Evolutionary conservation across 169 alveolate species (phyloP).

Genomic region (Cryptosporidium muris): DNA sequence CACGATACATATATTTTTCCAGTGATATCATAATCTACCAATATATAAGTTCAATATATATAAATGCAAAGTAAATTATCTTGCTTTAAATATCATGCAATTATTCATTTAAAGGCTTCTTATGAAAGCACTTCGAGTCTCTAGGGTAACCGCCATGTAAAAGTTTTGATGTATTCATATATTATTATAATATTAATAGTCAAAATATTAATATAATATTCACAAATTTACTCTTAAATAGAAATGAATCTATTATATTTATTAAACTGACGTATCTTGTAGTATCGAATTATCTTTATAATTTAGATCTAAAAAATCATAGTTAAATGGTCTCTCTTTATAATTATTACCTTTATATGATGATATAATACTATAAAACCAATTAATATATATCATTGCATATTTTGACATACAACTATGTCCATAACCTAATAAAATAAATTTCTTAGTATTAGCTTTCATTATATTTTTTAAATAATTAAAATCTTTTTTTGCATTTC

Average conservation of each 20-base stretch:
- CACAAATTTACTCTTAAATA: background rate
- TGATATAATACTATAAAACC: conserved; percentile 44
- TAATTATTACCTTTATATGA: conserved; percentile 1
- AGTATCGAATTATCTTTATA: background rate
- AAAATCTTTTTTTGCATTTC: conserved; percentile 38
- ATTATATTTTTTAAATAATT: conserved; percentile 2
- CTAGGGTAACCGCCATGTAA: background rate
- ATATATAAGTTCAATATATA: background rate
- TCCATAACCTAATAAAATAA: conserved; percentile 42
- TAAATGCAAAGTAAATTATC: background rate
- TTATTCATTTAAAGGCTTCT: background rate
- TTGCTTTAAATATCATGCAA: conserved; percentile 9
- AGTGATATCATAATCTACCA: conserved; percentile 11
- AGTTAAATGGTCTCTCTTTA: conserved; percentile 19
- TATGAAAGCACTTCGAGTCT: background rate
- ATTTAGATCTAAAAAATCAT: conserved; percentile 13
- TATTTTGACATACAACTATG: conserved; percentile 44
- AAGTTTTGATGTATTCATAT: background rate
- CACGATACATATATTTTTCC: conserved; percentile 15
- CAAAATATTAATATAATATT: background rate
- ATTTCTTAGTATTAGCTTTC: conserved; percentile 33
- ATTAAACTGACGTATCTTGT: background rate
- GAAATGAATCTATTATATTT: background rate
- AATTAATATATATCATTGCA: conserved; percentile 53
- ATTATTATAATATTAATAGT: background rate